phyloP scores from a whole-genome alignment of 2,329 filamentous ascomycete species.

The Penicillium sp. region DNA sequence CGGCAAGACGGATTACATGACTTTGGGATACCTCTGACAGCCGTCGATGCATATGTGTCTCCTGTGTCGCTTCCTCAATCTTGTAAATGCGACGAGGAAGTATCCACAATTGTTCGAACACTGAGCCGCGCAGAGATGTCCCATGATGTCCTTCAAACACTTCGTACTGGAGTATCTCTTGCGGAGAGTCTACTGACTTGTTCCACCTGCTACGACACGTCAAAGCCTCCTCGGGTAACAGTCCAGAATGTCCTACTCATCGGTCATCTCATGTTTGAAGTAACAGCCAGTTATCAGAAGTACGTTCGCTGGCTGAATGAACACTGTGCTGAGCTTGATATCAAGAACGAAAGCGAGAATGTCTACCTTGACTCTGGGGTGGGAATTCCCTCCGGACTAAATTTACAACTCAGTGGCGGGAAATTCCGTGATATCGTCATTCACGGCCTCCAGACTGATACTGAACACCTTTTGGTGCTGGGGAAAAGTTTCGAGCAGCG shows the following conservation, averaged over 20 bases:
- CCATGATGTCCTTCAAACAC: conserved; percentile 26
- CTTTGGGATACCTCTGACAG: conserved; percentile 9
- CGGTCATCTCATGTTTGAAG: conserved; percentile 36
- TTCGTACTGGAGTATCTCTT: conserved; percentile 27
- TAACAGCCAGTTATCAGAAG: conserved; percentile 35
- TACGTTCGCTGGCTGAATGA: conserved; percentile 37
- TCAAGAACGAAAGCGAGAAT: conserved; percentile 11
- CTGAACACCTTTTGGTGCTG: conserved; percentile 25
- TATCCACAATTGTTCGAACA: conserved; percentile 28
- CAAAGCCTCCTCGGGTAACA: conserved; percentile 36
- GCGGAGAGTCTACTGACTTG: conserved; percentile 33
- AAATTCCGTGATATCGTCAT: conserved; percentile 22
- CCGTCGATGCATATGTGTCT: conserved; percentile 21
- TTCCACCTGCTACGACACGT: conserved; percentile 38
- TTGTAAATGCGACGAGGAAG: conserved; percentile 35
- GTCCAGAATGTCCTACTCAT: conserved; percentile 39
- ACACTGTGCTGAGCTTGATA: conserved; percentile 25
- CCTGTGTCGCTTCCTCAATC: conserved; percentile 26
- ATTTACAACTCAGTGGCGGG: conserved; percentile 24
- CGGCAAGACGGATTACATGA: conserved; percentile 2
- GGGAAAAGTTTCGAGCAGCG: conserved; percentile 34
- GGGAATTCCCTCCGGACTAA: conserved; percentile 15
- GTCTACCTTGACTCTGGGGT: conserved; percentile 24
- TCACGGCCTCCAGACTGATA: conserved; percentile 28
- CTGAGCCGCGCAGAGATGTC: conserved; percentile 27